Base-by-base conservation (phyloP, 1,284 basidiomycete species). In the Stereum hirsutum region DNA sequence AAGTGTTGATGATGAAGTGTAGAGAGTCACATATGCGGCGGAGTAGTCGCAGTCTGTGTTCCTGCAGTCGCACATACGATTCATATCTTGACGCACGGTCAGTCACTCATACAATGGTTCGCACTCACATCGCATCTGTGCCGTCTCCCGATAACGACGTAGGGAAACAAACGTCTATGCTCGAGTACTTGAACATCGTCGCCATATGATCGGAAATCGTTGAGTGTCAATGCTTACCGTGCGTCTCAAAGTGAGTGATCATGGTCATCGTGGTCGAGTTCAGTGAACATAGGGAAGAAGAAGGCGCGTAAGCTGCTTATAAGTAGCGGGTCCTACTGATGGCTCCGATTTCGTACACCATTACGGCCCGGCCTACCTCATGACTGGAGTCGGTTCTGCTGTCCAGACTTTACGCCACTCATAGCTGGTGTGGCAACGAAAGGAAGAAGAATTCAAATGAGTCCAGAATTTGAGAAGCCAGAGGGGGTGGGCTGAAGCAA, bases 1-100 rank as follows among this genome's bases (percentile, higher is more conserved):
- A 39, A 93, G 77, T 43, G 78, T 73, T 4, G 41, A 27, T 25
- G 74, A 66, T 42, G 80, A 72, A 3, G 92, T 93, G 53, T 78
- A 68, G 44, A 97, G 69, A 7, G 78, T 77, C 36, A 96, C 71
- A 60, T 96, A 96, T 2, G 93, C 93, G 1, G 91, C 89, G 2
- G 89, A 92, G 66, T 97, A 97, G 65, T 96, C 91, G 64, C 92
- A 94, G 47, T 89, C 88, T 32, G 87, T 89, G 65, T 95, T 94
- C 89, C 85, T 88, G 48, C 40, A 24, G 14, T 34, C 15, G 6
- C 21, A 14, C 34, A 36, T 45, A 10, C 14, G 6, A 17, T 11
- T 15, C 23, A 10, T n/a, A 14, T 20, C 30, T 19, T 12, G 23
- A 17, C 24, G 11, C 19, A n/a, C n/a, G n/a, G n/a, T n/a, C n/a